Evolutionary conservation across 2,329 filamentous ascomycete species (phyloP), one percentile per base, ranked within the genome.

Genomic region (Aspergillus sp.): DNA sequence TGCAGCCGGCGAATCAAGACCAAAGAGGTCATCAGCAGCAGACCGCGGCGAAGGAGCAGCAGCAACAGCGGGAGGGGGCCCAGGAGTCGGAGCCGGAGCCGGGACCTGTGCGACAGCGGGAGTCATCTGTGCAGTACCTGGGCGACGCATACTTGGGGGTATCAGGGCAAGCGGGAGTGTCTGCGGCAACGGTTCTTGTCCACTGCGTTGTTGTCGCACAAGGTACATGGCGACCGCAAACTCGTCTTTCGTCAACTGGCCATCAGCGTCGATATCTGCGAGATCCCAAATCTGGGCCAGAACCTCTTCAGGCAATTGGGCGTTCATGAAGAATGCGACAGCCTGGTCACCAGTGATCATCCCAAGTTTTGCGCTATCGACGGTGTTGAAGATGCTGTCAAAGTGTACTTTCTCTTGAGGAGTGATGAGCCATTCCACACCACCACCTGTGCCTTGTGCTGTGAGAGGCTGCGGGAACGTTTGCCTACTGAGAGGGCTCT

Each of bases 211-310:
- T 65, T 95, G 88, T 52, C 90, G 82, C 59, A 98, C 96, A 44
- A 98, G 77, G 64, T 94, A 94, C 90, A 98, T 96, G 46, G 93
- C 91, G 42, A 98, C 90, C 0, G 93, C 90, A 64, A 98, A 98
- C 60, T 95, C 90, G 57, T 98, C 93, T 58, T 82, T 83, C 42
- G 80, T 90, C 48, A 98, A 74, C 49, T 86, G 84, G 9, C 93
- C 93, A 57, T 90, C 86, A 6, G 89, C 93, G 62, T 88, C 89
- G 68, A 96, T 89, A 69, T 98, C 93, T 12, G 93, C 86, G 25
- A 98, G 80, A 66, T 98, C 93, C 93, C 93, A 98, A 54, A 98
- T 95, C 60, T 94, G 88, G 25, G 93, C 93, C 46, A 98, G 75
- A 7, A 82, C 82, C 60, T 96, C 91, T 64, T 97, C 91, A 1